A percentile compares a stretch with the other conserved stretches of the same genome.
Conservation (phyloP, 2,329 filamentous ascomycete genomes). For the Aspergillus hiratsukae region DNA sequence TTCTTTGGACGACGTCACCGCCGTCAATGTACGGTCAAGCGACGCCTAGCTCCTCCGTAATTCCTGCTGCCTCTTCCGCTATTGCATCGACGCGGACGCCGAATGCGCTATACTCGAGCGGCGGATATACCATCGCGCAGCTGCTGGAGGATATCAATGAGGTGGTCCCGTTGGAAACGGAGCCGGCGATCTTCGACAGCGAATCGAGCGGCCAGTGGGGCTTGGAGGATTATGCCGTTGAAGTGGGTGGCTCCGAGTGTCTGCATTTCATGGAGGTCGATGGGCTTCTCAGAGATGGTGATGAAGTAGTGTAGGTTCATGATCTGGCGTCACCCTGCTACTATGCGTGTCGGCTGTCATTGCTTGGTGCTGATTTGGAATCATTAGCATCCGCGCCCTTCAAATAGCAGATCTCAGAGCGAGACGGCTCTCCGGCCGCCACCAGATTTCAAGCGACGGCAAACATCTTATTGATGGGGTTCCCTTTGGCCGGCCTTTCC, state of each 20-base stretch:
- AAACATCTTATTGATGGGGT: constrained; percentile 80
- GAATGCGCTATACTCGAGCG: constrained; percentile 36
- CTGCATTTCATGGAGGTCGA: constrained; percentile 75
- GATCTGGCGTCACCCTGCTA: neutral
- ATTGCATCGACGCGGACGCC: constrained; percentile 30
- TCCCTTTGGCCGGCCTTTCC: constrained; percentile 70
- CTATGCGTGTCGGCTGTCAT: neutral
- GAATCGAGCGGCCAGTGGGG: constrained; percentile 61
- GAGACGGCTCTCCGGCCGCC: constrained; percentile 68
- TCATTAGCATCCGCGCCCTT: constrained; percentile 70
- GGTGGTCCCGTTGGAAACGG: constrained; percentile 73
- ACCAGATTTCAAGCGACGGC: constrained; percentile 75
- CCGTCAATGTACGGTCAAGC: constrained; percentile 33
- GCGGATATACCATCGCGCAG: constrained; percentile 66
- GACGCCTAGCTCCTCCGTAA: constrained; percentile 12
- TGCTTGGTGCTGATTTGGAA: constrained; percentile 1
- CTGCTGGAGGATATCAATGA: constrained; percentile 76
- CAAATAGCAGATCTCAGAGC: constrained; percentile 68
- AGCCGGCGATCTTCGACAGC: constrained; percentile 29
- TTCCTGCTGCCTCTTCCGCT: constrained; percentile 28
- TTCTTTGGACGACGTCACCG: constrained; percentile 64
- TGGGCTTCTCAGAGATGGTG: constrained; percentile 71
- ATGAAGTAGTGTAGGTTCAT: constrained; percentile 67
- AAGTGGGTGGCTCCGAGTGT: constrained; percentile 79
- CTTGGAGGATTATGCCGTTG: constrained; percentile 82